Base-by-base conservation (phyloP, 768 basidiomycete genomes). In the Leucosporidium scottii region DNA sequence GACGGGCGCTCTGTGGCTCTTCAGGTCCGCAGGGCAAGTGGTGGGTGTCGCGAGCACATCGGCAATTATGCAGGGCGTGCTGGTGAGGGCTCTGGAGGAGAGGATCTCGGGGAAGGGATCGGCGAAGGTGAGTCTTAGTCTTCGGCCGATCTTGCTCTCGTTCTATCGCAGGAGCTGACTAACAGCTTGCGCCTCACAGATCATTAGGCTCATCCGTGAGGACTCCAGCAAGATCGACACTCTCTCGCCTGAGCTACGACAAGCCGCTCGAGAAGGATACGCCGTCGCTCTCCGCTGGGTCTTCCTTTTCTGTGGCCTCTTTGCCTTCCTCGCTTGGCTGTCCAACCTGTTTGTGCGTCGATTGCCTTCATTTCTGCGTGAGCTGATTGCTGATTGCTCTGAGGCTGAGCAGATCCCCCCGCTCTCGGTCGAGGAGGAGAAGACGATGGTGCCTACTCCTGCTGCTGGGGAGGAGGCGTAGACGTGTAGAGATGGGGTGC, bases 31-130 rank as follows among this genome's bases (percentile, higher is more conserved):
- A 53, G 94, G 93, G 5, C 94, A 97, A 80, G 93, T 94, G 23
- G 82, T 94, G 62, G 94, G 94, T 39, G 94, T 98, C 62, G 89
- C 90, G 74, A 80, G 92, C 50, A 87, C 87, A 73, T 87, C 91
- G 47, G 87, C 91, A 0, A 78, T 97, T 49, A 79, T 93, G 47
- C 94, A 97, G 79, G 83, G 84, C 13, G 82, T 93, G 47, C 82
- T 98, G 49, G 78, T 86, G 25, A 78, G 80, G 59, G 85, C 89
- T 75, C 81, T 98, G 62, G 83, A 84, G 64, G 79, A 82, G 70
- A 83, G 86, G 61, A 92, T 97, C 70, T 83, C 82, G 7, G 92
- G 90, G 2, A 85, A 88, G 56, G 83, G 82, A 64, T 84, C 93
- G 65, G 81, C 81, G 73, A 80, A 89, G 80, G 89, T 88, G 73